Percentiles rank a stretch among this genome's conserved stretches.
These are phyloP conservation scores for Leonotis leonurus DNA, from an alignment of 257 asterid species.

Conservation along the genomic window DNA sequence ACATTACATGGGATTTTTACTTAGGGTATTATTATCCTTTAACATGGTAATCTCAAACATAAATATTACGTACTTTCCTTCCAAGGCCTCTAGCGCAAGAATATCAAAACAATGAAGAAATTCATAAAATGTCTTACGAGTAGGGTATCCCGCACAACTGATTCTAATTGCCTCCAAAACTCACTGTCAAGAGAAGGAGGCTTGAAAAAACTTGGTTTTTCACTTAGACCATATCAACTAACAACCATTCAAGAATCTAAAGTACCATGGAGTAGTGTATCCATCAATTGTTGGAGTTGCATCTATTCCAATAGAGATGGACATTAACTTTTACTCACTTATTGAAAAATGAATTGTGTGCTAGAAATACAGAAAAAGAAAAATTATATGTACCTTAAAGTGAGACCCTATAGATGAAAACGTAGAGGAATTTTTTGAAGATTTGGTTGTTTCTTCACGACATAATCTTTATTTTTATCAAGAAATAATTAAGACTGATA, in stretches of 20 bases:
- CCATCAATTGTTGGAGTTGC: conserved; percentile 98
- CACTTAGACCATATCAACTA: background rate
- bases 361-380: too few relatives aligned
- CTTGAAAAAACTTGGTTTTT: background rate
- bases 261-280: conserved; percentile 31
- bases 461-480: conserved; percentile 96
- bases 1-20: conserved; percentile 5
- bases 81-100: conserved; percentile 85
- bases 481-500: conserved; percentile 90
- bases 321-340: conserved; percentile 23
- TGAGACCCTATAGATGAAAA: conserved; percentile 97
- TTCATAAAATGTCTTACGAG: conserved; percentile 87
- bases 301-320: conserved; percentile 41
- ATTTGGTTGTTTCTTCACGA: conserved; percentile 78
- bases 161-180: conserved; percentile 95
- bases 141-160: conserved; percentile 99
- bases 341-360: background rate
- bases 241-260: conserved; percentile 4
- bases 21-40: conserved; percentile 13
- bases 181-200: conserved; percentile 43
- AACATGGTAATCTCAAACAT: background rate
- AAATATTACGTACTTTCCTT: conserved; percentile 69
- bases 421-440: conserved; percentile 84
- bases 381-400: conserved; percentile 75
- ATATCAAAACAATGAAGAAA: conserved; percentile 80